Evolutionary conservation across 2,329 filamentous ascomycete genomes (phyloP).

Genomic region (Decorospora gaudefroyi): DNA sequence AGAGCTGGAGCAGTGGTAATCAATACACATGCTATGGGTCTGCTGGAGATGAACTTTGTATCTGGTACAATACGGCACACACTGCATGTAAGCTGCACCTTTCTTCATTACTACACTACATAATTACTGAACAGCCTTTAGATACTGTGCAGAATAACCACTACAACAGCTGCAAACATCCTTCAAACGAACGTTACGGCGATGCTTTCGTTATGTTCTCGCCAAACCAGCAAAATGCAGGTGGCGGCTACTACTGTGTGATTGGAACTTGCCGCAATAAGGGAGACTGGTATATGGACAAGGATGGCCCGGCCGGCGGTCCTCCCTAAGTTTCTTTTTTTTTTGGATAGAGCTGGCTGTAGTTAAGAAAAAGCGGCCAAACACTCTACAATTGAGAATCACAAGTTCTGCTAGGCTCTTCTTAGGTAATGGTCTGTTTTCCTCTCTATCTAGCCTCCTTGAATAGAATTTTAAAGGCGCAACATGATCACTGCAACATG

Average conservation of each 20-base stretch:
- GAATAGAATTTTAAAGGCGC: no score
- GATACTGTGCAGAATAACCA: no score
- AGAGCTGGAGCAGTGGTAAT: constrained; percentile 3
- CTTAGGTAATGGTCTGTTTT: no score
- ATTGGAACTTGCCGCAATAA: constrained; percentile 7
- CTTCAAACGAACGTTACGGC: constrained; percentile 1
- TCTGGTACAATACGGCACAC: constrained; percentile 13
- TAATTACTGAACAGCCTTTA: no score
- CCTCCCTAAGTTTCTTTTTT: no score
- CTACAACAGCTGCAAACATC: background rate
- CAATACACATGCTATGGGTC: constrained; percentile 3
- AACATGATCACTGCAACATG: no score
- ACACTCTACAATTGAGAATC: no score
- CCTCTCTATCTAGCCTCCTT: no score
- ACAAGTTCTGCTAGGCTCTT: no score
- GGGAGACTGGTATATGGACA: constrained; percentile 9
- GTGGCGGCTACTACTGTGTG: constrained; percentile 10
- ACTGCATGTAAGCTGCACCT: constrained; percentile 12
- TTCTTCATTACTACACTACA: no score
- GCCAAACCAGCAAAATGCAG: constrained; percentile 4
- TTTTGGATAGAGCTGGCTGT: no score
- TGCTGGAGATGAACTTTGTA: constrained; percentile 2
- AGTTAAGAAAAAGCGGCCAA: no score
- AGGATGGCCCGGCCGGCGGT: constrained; percentile 7
- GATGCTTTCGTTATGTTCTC: constrained; percentile 7